Percentiles rank a stretch among this genome's conserved stretches.
Conservation (phyloP, 1,284 basidiomycete species). For the Cryptococcus wingfieldii region DNA sequence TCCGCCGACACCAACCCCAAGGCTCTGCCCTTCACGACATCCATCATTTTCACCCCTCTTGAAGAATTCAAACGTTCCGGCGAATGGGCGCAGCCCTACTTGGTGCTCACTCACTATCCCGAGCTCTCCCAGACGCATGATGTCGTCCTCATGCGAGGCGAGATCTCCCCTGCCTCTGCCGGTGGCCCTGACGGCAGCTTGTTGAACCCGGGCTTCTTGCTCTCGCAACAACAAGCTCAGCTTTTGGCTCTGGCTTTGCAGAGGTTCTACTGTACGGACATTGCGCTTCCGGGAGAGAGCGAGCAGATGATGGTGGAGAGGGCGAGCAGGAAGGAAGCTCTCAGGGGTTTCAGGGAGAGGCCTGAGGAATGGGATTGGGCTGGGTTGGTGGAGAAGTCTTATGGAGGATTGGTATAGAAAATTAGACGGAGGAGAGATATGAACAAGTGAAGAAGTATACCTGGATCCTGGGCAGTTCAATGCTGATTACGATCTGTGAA, state of each 20-base stretch:
- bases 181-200: slow-evolving; percentile 27
- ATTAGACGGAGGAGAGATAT: slow-evolving; percentile 40
- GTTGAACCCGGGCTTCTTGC: slow-evolving; percentile 54
- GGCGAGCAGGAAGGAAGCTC: slow-evolving; percentile 28
- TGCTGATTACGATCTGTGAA: too few species aligned
- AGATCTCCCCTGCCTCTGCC: slow-evolving; percentile 64
- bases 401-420: slow-evolving; percentile 20
- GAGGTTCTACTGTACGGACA: slow-evolving; percentile 62
- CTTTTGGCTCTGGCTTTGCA: slow-evolving; percentile 71
- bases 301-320: slow-evolving; percentile 31
- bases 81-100: slow-evolving; percentile 83
- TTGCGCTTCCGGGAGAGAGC: slow-evolving; percentile 23
- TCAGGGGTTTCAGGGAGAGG: slow-evolving; percentile 42
- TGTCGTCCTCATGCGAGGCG: slow-evolving; percentile 82
- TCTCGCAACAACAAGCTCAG: slow-evolving; percentile 76
- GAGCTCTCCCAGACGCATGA: slow-evolving; percentile 78
- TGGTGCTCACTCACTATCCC: slow-evolving; percentile 88
- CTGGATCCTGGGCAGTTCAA: too few species aligned
- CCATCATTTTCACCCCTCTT: slow-evolving; percentile 86
- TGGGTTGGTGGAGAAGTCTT: slow-evolving; percentile 42
- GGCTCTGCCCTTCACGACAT: slow-evolving; percentile 45
- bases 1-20: slow-evolving; percentile 47
- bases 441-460: too few species aligned
- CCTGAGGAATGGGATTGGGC: slow-evolving; percentile 49
- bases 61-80: slow-evolving; percentile 88